Evolutionary conservation across 1,139 yeast species (phyloP), one percentile per base, ranked within the genome.

Genomic region (Lodderomyces orthopsilosis): DNA sequence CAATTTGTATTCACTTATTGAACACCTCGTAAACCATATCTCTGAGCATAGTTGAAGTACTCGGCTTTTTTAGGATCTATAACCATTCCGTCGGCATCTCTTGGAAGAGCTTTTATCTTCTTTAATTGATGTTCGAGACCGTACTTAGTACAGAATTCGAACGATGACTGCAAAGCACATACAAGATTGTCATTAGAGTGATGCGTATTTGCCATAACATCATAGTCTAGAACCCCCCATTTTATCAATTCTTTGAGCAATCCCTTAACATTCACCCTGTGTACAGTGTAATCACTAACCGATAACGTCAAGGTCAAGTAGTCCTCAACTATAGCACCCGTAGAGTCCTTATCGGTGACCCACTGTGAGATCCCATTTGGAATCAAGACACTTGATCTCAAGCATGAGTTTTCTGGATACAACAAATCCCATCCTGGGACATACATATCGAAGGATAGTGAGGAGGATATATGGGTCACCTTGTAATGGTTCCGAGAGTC

Each of bases 321-420:
- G 49, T 69, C 34, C 6, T 30, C 34, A 9, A 30, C n/a, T 13
- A 30, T 6, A 5, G 19, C 19, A 3, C 34, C 75, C 12, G 47
- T 41, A 22, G 34, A 46, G 12, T 50, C 52, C n/a, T 46, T 52
- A 22, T 37, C 36, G 10, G 37, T 13, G n/a, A 23, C n/a, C 70
- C 70, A 66, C 0, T 56, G 42, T 7, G 68, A 58, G 7, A 68
- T 55, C 2, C 72, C 71, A 46, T 67, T 68, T 3, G 74, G 73
- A 28, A 68, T 64, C 13, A 67, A 49, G 2, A 61, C 63, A 46
- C 52, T 63, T 10, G 52, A 51, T 33, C 41, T 47, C 5, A 37
- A 57, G 56, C 58, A 64, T n/a, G 47, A 45, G 38, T 46, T 55
- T 26, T 50, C 44, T 2, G 66, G 62, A 18, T 57, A 53, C 40